phyloP scores from a whole-genome alignment of 129 eudicot species.

The Tagetes patula region DNA sequence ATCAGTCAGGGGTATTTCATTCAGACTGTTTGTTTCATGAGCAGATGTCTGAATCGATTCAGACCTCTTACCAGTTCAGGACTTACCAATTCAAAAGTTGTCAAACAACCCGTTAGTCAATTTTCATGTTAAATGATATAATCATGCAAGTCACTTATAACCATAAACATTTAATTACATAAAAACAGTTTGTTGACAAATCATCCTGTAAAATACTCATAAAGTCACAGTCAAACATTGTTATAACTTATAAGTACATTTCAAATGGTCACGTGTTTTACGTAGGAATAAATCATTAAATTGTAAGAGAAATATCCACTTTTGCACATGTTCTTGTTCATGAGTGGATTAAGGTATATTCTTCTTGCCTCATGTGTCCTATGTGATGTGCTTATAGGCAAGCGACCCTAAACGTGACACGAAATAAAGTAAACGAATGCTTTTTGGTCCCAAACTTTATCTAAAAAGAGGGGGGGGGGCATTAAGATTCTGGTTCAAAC shows the following conservation, averaged over 20 bases:
- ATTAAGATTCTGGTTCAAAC: too few species aligned
- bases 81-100: too few species aligned
- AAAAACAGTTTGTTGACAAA: neutral
- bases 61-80: too few species aligned
- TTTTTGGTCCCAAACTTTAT: too few species aligned
- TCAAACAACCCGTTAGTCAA: neutral
- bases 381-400: constrained; percentile 5
- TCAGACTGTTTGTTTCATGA: too few species aligned
- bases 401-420: constrained; percentile 1
- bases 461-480: too few species aligned
- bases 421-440: neutral
- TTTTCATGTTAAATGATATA: constrained; percentile 10
- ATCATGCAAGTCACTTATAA: constrained; percentile 10
- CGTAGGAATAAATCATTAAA: constrained; percentile 2
- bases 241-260: neutral
- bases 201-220: neutral
- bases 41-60: too few species aligned
- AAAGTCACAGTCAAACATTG: constrained; percentile 14
- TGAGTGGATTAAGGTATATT: constrained; percentile 21
- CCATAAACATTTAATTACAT: neutral
- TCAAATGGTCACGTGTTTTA: neutral
- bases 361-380: neutral
- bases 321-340: constrained; percentile 17
- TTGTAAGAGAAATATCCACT: neutral
- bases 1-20: too few species aligned